Evolutionary conservation across 2,329 filamentous ascomycete species (phyloP), one percentile per base, ranked within the genome.

Genomic region (Trichoderma sp.): DNA sequence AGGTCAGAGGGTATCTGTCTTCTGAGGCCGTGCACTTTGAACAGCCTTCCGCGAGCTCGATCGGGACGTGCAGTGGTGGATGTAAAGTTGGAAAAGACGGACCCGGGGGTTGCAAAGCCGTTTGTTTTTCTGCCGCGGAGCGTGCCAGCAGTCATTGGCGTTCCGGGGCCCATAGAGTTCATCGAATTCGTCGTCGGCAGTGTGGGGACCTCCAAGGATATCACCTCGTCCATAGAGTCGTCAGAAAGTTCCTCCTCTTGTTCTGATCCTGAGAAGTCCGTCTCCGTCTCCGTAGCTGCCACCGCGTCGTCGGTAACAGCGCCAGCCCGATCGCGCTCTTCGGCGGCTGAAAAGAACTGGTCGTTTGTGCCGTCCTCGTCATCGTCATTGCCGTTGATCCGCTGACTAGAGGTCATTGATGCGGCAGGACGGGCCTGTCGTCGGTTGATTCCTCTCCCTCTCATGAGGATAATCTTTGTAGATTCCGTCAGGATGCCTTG

Each of bases 211-310:
- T 91, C 90, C 35, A 98, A 84, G 4, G 93, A 96, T 63, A 98
- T 97, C 86, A 97, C 92, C 70, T 97, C 93, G 71, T 97, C 94
- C 82, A 93, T 86, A 0, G 92, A 95, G 76, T 97, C 94, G 77
- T 97, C 94, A 0, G 94, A 97, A 17, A 94, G 83, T 8, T 85
- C 83, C 72, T 94, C 92, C 2, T 85, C 90, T n/a, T 90, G 89
- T 67, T 91, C 89, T 5, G 81, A 80, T 12, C 84, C 87, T 2
- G 88, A 90, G 9, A 86, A 77, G 70, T 92, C 88, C 4, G 88
- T 83, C 67, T 87, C 84, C 1, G 87, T 88, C 73, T 92, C 90
- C 2, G 86, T 87, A 8, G 82, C 80, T 1, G 83, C 83, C 65
- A 85, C 86, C 6, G 85, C 85, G 8, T 87, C 87, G 50, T 89